Evolutionary conservation across 139 green algal species (phyloP), one percentile per base, ranked within the genome.

Genomic region (Mychonastes homosphaera): DNA sequence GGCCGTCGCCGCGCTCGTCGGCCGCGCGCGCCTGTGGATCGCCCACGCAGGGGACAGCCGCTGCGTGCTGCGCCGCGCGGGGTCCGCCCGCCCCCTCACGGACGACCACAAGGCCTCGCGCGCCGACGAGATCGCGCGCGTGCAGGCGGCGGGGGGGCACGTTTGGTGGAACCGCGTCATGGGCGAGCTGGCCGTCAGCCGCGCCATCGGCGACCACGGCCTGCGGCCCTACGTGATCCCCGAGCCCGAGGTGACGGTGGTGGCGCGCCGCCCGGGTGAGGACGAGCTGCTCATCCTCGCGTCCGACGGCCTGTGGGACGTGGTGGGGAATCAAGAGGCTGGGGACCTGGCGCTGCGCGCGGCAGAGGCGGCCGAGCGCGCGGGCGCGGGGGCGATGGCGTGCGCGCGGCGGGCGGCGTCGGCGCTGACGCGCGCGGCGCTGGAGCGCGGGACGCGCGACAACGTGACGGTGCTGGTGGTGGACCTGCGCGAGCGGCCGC

Each of bases 21-120:
- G 77, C 35, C 30, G 33, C 23, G 35, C 57, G 21, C 72, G 85
- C 53, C 58, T 95, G 0, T 89, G 80, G 64, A 80, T 94, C 1
- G 84, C 79, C 18, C 91, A 91, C 70, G 27, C 73, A 82, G 81
- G 85, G 16, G 86, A 95, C 67, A 91, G 81, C 3, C 68, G 86
- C 15, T 82, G 81, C 0, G 81, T 95, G 44, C 62, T 95, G 34
- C 84, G 73, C 34, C 65, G 86, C 7, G 41, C 55, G 16, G 74
- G 67, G 19, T 53, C 52, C 38, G 84, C 75, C 0, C 53, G 84
- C 32, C 52, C 73, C 13, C 58, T 94, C 38, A 90, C 76, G 3
- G 70, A 75, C 28, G 83, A 94, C 54, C 82, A 92, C 70, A 81
- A 83, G 59, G 77, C 83, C 12, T 69, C 75, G 9, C 57, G 81